Evolutionary conservation across 495 filamentous ascomycete genomes (phyloP), one percentile per base, ranked within the genome.

Genomic region (Astrothelium macrocarpum): DNA sequence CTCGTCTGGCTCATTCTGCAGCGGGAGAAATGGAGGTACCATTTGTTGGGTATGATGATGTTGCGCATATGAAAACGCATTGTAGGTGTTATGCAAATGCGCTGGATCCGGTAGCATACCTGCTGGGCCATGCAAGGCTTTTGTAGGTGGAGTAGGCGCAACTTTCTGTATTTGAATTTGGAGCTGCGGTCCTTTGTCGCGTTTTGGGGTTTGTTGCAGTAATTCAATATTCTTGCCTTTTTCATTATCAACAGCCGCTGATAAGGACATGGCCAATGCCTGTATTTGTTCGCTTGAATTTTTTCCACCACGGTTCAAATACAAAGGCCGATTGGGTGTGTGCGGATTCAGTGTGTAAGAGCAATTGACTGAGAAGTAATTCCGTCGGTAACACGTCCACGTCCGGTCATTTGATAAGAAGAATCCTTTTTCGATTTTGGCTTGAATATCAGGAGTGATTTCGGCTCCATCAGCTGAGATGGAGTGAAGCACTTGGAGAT

Each of bases 301-400:
- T 26, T 64, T 70, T 32, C 65, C 53, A 2, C 60, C 59, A 39
- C 62, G 66, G 42, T 69, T 72, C 26, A 87, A 71, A 66, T 75
- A 82, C 11, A 84, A 70, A 0, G 73, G 77, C 0, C 74, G 73
- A 34, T 75, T 73, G 34, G 26, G 71, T 71, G 76, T 25, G 75
- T 78, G 66, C 65, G 85, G 85, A 28, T 82, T 74, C 2, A 97
- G 76, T 4, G 82, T 82, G 75, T 88, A 96, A 0, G 85, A 89
- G 74, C 91, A 96, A 31, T 86, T 82, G 58, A 96, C 88, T 0
- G 90, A 87, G 72, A 97, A 95, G 74, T 97, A 97, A 74, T 97
- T 97, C 43, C 93, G 81, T 59, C 93, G 81, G 71, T 97, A 97
- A 75, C 93, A 97, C 0, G 93, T 97, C 93, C 93, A 97, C 64